phyloP scores from a whole-genome alignment of 2,329 filamentous ascomycete genomes.

The Monilinia fructigena region DNA sequence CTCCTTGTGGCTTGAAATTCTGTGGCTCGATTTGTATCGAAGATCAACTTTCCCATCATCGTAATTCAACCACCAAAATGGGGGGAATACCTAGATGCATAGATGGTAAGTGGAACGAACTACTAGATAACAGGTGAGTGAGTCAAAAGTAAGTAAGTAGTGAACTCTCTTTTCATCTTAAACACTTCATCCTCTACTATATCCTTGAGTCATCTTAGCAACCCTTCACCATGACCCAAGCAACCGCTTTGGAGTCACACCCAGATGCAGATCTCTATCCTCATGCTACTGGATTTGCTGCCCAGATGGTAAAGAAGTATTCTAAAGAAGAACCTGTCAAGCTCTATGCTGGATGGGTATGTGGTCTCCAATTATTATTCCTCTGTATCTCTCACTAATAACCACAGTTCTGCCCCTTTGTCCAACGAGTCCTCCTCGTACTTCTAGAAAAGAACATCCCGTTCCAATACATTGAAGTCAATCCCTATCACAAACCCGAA shows the following conservation, averaged over 20 bases:
- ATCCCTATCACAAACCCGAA: conserved; percentile 71
- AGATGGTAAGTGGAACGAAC: neutral
- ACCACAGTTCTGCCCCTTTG: conserved; percentile 53
- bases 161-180: neutral
- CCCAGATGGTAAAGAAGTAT: conserved; percentile 48
- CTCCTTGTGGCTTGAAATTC: neutral
- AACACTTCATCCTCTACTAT: neutral
- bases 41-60: conserved; percentile 18
- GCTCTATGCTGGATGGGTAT: conserved; percentile 72
- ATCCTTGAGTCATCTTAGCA: neutral
- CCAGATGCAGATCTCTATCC: conserved; percentile 42
- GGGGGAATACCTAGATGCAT: neutral
- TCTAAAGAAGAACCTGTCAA: conserved; percentile 54
- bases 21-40: conserved; percentile 8
- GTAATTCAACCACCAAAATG: conserved; percentile 26
- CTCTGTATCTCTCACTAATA: neutral
- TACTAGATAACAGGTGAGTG: neutral
- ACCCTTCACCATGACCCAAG: neutral
- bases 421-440: conserved; percentile 71
- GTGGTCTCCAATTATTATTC: no score
- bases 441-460: conserved; percentile 71
- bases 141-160: conserved; percentile 1
- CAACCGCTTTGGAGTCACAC: conserved; percentile 14
- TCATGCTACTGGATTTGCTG: conserved; percentile 51
- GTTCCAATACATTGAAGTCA: conserved; percentile 75